Evolutionary conservation across 1,139 yeast species (phyloP), one percentile per base, ranked within the genome.

Genomic region (Diutina neorugosa): DNA sequence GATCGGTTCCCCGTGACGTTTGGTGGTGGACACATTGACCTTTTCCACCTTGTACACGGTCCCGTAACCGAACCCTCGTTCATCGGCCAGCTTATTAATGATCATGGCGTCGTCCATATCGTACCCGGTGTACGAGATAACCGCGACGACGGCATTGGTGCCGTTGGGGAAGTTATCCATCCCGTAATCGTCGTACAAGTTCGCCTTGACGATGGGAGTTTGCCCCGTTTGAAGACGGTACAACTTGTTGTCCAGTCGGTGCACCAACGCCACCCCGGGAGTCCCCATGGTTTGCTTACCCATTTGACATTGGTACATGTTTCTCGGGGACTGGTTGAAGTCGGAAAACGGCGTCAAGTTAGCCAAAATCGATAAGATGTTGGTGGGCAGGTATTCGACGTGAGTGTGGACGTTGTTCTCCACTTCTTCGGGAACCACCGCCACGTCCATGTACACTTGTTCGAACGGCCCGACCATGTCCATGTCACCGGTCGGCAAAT

Each of bases 231-330:
- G 98, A 61, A 93, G 74, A 63, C 95, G 83, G 70, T 93, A 93
- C 57, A 93, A 73, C 68, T 91, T 94, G 73, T 94, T 94, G 68
- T 93, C 99, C 0, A 96, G 86, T 69, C 99, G 81, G 68, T 91
- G 96, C 51, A 76, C 81, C 55, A 93, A 74, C 0, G 96, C 97
- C 55, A 93, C 96, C 72, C 98, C 98, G 8, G 98, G 98, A 4
- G 98, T 93, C 71, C 99, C 99, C 98, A 93, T 93, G 23, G 99
- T 93, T 76, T 93, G 99, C 73, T 93, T 93, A 81, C 98, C 98
- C 99, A 93, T 93, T 78, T 94, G 98, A 75, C 99, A 93, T 74
- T 93, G 99, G 69, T 93, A 93, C 98, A 94, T 93, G 69, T 93
- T 93, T 82, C 99, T 86, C 63, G 99, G 99, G 41, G 98, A 90